Conservation (phyloP, 495 filamentous ascomycete species). For the Apodospora peruviana region DNA sequence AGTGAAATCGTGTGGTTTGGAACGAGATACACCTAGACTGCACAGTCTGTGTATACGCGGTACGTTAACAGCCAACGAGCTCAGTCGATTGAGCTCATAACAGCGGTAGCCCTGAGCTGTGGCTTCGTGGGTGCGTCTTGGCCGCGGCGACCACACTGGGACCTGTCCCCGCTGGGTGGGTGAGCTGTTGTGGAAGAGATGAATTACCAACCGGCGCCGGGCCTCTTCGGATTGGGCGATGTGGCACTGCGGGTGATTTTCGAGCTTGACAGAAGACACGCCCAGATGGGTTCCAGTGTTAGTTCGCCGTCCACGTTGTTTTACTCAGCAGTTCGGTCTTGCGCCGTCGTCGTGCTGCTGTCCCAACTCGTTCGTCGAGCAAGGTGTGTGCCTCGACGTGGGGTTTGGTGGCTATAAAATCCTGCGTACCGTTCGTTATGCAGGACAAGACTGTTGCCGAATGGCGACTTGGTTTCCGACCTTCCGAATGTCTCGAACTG, state of each 20-base stretch:
- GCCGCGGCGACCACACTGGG: neutral
- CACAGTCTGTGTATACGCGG: too few species aligned
- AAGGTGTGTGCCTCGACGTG: too few species aligned
- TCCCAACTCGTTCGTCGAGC: too few species aligned
- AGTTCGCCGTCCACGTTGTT: neutral
- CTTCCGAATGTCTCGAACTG: neutral
- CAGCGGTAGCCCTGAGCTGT: neutral
- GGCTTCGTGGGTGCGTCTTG: neutral
- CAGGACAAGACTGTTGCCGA: neutral
- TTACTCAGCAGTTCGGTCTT: neutral
- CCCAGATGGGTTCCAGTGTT: neutral
- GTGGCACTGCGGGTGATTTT: neutral
- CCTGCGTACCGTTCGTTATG: too few species aligned
- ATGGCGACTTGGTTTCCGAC: neutral
- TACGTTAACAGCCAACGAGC: neutral
- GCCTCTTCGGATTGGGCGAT: neutral
- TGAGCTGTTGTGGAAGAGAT: neutral
- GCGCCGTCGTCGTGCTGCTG: neutral
- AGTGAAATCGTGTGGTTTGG: constrained; percentile 5
- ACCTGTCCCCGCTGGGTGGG: neutral
- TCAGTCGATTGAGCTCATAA: neutral
- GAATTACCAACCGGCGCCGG: too few species aligned
- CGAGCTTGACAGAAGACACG: neutral
- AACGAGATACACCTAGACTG: too few species aligned
- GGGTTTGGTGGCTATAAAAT: too few species aligned